Percentiles rank a stretch among this genome's conserved stretches.
phyloP scores from a whole-genome alignment of 805 yeast species.

The Yarrowia divulgata region DNA sequence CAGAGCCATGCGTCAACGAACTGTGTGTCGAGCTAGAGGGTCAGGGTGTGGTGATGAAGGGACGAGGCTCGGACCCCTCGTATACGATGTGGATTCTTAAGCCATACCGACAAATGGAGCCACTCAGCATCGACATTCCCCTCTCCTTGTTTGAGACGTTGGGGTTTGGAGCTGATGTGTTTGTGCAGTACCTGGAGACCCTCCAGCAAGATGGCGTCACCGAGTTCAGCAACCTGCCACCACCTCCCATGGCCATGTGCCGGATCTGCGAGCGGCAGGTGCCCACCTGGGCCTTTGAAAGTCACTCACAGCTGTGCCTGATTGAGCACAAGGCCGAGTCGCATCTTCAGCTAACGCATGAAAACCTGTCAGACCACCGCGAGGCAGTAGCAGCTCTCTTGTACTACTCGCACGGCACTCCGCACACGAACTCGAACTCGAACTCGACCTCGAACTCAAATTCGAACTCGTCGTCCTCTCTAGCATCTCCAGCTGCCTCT shows the following conservation, averaged over 20 bases:
- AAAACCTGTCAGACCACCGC: constrained; percentile 74
- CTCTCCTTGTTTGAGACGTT: constrained; percentile 70
- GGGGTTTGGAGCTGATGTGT: constrained; percentile 89
- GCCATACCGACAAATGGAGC: constrained; percentile 71
- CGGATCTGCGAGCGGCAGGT: constrained; percentile 88
- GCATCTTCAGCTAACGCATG: constrained; percentile 76
- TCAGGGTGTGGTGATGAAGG: constrained; percentile 86
- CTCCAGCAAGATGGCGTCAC: constrained; percentile 69
- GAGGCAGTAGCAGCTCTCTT: constrained; percentile 53
- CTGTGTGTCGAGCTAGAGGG: constrained; percentile 75
- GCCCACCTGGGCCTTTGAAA: constrained; percentile 97
- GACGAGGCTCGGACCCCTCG: constrained; percentile 64
- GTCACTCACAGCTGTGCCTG: constrained; percentile 85
- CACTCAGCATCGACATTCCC: constrained; percentile 73
- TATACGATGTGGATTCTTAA: constrained; percentile 94
- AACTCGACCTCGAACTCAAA: constrained; percentile 2
- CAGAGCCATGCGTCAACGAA: constrained; percentile 46
- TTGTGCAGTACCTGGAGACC: constrained; percentile 72
- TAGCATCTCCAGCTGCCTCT: constrained; percentile 28
- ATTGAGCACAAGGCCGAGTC: constrained; percentile 85
- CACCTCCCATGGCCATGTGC: constrained; percentile 84
- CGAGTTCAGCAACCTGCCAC: constrained; percentile 65
- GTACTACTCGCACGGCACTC: constrained; percentile 48
- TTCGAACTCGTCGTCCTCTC: constrained; percentile 4
- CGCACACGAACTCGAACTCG: not conserved